Evolutionary conservation across 2,329 filamentous ascomycete species (phyloP), one percentile per base, ranked within the genome.

Genomic region (Ophiostoma montium): DNA sequence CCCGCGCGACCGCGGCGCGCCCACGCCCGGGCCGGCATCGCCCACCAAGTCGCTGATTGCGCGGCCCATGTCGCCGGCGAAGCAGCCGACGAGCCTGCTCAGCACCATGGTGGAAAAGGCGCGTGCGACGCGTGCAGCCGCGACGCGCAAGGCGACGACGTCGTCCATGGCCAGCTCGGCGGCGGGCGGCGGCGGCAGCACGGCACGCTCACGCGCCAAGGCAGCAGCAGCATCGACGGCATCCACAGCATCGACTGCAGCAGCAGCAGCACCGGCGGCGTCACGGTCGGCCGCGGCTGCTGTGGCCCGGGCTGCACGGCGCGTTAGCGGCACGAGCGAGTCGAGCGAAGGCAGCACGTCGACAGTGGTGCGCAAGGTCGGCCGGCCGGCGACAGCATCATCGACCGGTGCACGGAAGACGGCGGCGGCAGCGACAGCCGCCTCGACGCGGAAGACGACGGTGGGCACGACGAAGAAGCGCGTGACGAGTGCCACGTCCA

Each of bases 311-410:
- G 71, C 67, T 33, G 67, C 65, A 49, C 69, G 72, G 53, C 71
- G 76, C 60, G 63, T 67, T 58, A 84, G 81, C 57, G 71, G 67
- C 55, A 70, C 68, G 50, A 84, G 80, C 60, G 79, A 79, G 59
- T 70, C 74, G 15, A 84, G 79, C 56, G 76, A 82, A 49, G 70
- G 66, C 5, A 85, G 80, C 61, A 75, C 74, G 13, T 74, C 76
- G 8, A 84, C 82, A 0, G 77, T 84, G 19, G 70, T 82, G 39
- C 74, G 74, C 62, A 82, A 76, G 61, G 61, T 67, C 16, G 53
- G 50, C n/a, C 46, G 52, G 13, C 35, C 51, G 2, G 31, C 46
- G 5, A n/a, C 43, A 12, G 32, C 43, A 15, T 13, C 39, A 42
- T 30, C 39, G 3, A 42, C 15, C 11, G 21, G 21, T 13, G 16